Evolutionary conservation across 2,329 filamentous ascomycete species (phyloP), one percentile per base, ranked within the genome.

Genomic region (Colletotrichum costaricense): DNA sequence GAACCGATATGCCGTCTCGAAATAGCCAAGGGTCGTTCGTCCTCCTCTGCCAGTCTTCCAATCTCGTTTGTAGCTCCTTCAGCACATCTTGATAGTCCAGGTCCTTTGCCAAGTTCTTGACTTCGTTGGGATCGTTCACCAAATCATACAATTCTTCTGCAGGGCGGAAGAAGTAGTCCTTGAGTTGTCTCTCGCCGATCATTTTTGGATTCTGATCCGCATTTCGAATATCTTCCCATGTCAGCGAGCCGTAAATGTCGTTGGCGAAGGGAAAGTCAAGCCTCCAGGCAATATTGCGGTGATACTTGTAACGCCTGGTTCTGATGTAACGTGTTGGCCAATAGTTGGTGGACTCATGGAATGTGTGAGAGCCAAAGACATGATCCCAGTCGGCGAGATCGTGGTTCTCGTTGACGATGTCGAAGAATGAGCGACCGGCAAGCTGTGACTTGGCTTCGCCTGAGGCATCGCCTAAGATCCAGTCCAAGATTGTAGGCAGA

Each of bases 281-380:
- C 3, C 42, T 49, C 42, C 42, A 49, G 19, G 42, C 42, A 49
- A 49, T 49, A n/a, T 49, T 49, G 42, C 42, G 42, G 42, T 49
- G 42, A 49, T 49, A 49, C 8, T 49, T 49, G 12, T 49, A 49
- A 8, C 78, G 77, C 0, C 75, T 76, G 2, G 78, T 82, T n/a
- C 86, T 84, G 46, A 88, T 78, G 74, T 82, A 85, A 14, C 86
- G 81, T 1, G 86, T 88, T 0, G 87, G 86, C 82, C 83, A 88
- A 78, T 88, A 88, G 74, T 88, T 87, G 6, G 81, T 82, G 2
- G 86, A 79, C 72, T 88, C 86, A 68, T 88, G 86, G 76, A 87
- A 88, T 1, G 87, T 88, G 76, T 88, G 86, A 0, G 85, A 87
- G 19, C 87, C 86, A 71, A 85, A 88, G 8, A 88, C 83, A 12